These are phyloP conservation scores for Phycomyces blakesleeanus DNA, from an alignment of 192 early-diverging fungal genomes.

Conservation along the genomic window DNA sequence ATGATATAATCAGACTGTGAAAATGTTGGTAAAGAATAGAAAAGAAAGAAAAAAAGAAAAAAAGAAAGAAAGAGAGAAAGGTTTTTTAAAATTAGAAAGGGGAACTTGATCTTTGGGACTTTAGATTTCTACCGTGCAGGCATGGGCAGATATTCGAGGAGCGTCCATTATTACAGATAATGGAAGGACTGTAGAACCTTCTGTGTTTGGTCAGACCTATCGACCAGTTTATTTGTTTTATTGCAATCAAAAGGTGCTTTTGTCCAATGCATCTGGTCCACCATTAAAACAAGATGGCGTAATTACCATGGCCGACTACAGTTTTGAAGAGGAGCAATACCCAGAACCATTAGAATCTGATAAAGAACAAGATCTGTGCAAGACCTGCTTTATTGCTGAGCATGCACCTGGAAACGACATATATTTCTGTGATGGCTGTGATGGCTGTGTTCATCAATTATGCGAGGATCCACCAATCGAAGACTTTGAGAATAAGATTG, in stretches of 20 bases:
- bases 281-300: slow-evolving; percentile 4
- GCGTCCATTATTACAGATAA: neutral
- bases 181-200: neutral
- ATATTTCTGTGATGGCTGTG: slow-evolving; percentile 24
- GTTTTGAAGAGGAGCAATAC: slow-evolving; percentile 13
- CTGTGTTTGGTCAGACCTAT: neutral
- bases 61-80: too few species aligned
- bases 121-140: slow-evolving; percentile 13
- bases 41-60: too few species aligned
- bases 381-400: slow-evolving; percentile 13
- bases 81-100: neutral
- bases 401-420: slow-evolving; percentile 15
- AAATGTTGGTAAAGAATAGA: neutral
- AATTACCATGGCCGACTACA: slow-evolving; percentile 20
- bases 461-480: slow-evolving; percentile 19
- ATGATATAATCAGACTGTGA: neutral
- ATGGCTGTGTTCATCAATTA: slow-evolving; percentile 21
- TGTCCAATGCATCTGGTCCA: neutral
- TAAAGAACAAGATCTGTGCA: slow-evolving; percentile 10
- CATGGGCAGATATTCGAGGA: slow-evolving; percentile 20
- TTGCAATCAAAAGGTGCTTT: neutral
- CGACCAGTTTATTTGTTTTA: slow-evolving; percentile 18
- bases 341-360: neutral
- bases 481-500: slow-evolving; percentile 19
- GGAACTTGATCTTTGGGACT: too few species aligned